A percentile compares a stretch with the other conserved stretches of the same genome.
These are phyloP conservation scores for Marvania coccoides DNA, from an alignment of 139 green algal genomes.

Conservation along the genomic window DNA sequence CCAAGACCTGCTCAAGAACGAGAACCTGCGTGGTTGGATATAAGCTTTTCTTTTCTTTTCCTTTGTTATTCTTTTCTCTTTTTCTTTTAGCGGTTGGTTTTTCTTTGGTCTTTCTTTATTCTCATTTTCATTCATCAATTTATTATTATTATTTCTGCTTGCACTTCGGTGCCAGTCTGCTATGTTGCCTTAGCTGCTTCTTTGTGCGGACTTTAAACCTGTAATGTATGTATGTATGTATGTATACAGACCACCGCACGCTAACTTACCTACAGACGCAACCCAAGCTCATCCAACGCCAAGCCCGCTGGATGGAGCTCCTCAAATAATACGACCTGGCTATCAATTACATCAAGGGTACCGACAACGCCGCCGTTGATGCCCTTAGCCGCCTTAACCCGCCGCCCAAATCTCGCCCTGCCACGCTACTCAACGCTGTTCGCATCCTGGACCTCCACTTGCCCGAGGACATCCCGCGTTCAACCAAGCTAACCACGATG, in stretches of 20 bases:
- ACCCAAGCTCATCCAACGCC: background rate
- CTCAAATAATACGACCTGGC: slow-evolving; percentile 16
- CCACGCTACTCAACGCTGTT: too few relatives aligned
- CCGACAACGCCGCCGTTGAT: slow-evolving; percentile 32
- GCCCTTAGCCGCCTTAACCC: background rate
- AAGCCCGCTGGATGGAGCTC: slow-evolving; percentile 21
- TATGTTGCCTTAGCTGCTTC: slow-evolving; percentile 27
- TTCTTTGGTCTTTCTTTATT: slow-evolving; percentile 12
- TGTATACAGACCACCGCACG: slow-evolving; percentile 34
- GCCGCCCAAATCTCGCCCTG: too few relatives aligned
- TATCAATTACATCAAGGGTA: slow-evolving; percentile 27
- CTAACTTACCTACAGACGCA: slow-evolving; percentile 20
- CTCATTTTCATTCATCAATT: slow-evolving; percentile 36
- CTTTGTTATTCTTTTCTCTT: too few relatives aligned
- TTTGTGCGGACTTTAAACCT: slow-evolving; percentile 19
- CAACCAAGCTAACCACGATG: too few relatives aligned
- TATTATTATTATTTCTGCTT: slow-evolving; percentile 39
- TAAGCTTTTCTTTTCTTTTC: slow-evolving; percentile 19
- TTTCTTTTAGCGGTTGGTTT: too few relatives aligned
- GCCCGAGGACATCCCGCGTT: too few relatives aligned
- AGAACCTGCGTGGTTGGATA: background rate
- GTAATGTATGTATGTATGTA: background rate
- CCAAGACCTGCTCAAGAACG: slow-evolving; percentile 17
- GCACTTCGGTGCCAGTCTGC: too few relatives aligned
- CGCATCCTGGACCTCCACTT: too few relatives aligned